phyloP scores from a whole-genome alignment of 257 asterid species.

The Solanum stenotomum region DNA sequence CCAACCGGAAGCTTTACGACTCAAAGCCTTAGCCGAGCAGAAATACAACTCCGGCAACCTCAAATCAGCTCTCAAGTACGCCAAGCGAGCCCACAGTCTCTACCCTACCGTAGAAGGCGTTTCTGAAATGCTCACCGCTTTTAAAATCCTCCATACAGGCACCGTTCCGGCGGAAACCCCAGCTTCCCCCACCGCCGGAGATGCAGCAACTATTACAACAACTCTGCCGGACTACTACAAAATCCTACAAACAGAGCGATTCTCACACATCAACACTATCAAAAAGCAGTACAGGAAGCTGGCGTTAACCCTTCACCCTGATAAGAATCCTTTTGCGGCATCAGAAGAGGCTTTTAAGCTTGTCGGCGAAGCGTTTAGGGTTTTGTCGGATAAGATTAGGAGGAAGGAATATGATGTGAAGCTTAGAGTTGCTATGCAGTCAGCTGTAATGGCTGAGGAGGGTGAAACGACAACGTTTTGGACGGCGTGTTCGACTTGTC shows the following conservation, averaged over 20 bases:
- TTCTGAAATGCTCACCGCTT: conserved; percentile 50
- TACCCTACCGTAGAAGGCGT: conserved; percentile 46
- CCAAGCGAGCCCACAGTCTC: conserved; percentile 60
- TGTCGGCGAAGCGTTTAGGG: conserved; percentile 68
- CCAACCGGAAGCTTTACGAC: conserved; percentile 21
- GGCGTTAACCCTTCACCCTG: conserved; percentile 75
- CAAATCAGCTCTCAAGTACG: conserved; percentile 46
- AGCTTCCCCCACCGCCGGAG: background rate
- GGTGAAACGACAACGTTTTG: conserved; percentile 28
- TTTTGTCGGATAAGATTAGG: conserved; percentile 61
- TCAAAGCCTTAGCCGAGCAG: conserved; percentile 53
- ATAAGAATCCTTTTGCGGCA: conserved; percentile 48
- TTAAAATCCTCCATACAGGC: conserved; percentile 33
- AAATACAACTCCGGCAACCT: conserved; percentile 48
- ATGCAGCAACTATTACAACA: background rate
- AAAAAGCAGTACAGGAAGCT: conserved; percentile 74
- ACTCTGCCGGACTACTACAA: conserved; percentile 53
- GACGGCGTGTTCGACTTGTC: conserved; percentile 57
- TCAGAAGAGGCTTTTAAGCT: conserved; percentile 81
- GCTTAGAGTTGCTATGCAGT: conserved; percentile 68
- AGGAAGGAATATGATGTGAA: conserved; percentile 65
- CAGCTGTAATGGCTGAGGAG: conserved; percentile 28
- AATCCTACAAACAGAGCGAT: conserved; percentile 61
- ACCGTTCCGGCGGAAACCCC: background rate
- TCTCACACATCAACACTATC: conserved; percentile 44